Percentiles rank a stretch among this genome's conserved stretches.
These are phyloP conservation scores for Lipomyces starkeyi DNA, from an alignment of 805 yeast genomes.

Conservation along the genomic window DNA sequence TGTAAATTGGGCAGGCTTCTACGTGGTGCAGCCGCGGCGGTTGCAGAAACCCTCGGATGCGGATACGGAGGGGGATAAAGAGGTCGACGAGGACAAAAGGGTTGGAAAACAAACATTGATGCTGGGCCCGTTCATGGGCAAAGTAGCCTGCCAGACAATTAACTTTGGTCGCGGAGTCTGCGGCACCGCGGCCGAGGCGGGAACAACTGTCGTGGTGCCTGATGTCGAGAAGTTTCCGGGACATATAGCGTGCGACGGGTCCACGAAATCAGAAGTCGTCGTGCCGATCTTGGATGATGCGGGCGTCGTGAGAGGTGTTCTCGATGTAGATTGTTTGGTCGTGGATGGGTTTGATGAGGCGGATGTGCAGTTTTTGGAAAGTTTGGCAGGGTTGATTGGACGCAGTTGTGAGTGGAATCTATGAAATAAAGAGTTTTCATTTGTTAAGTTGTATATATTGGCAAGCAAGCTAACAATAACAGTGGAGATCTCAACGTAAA, in stretches of 20 bases:
- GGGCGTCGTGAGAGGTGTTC: slow-evolving; percentile 65
- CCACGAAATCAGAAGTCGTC: slow-evolving; percentile 80
- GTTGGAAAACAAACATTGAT: slow-evolving; percentile 53
- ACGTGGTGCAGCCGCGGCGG: slow-evolving; percentile 55
- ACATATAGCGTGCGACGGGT: slow-evolving; percentile 97
- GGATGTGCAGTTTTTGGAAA: slow-evolving; percentile 67
- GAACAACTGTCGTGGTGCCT: slow-evolving; percentile 71
- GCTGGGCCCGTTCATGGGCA: slow-evolving; percentile 94
- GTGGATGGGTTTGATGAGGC: slow-evolving; percentile 67
- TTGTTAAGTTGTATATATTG: too few species aligned
- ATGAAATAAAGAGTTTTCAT: too few species aligned
- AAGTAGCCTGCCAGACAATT: slow-evolving; percentile 92
- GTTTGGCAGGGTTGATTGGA: slow-evolving; percentile 59
- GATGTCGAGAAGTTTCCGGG: slow-evolving; percentile 84
- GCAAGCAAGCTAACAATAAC: too few species aligned
- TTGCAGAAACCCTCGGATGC: slow-evolving; percentile 38
- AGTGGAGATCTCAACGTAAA: too few species aligned
- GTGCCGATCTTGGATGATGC: slow-evolving; percentile 76
- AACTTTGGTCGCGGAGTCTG: slow-evolving; percentile 86
- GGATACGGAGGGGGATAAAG: background rate
- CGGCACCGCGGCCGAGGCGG: slow-evolving; percentile 74
- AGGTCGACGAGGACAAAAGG: background rate
- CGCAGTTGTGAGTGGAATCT: slow-evolving; percentile 58
- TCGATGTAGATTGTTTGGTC: slow-evolving; percentile 82
- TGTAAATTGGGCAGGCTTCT: slow-evolving; percentile 96